Conservation (phyloP, 129 eudicot genomes). For the Flaveria bidentis region DNA sequence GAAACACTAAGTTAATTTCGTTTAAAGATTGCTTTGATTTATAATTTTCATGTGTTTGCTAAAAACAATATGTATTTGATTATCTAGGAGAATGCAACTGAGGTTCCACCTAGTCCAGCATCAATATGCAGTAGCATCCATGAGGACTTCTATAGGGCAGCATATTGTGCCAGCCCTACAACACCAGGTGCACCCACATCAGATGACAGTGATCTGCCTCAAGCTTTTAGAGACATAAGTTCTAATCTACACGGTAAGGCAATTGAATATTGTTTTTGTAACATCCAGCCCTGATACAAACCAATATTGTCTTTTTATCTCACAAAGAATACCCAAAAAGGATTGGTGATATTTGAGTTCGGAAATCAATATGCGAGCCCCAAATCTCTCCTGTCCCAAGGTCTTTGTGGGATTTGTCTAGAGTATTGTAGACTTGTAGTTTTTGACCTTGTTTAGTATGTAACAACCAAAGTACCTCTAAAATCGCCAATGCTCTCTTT, state of each 20-base stretch:
- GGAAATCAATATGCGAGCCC: too few species aligned
- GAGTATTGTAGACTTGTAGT: neutral
- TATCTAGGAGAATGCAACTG: conserved; percentile 80
- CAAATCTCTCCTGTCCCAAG: too few species aligned
- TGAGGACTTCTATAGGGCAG: conserved; percentile 71
- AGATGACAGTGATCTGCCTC: conserved; percentile 61
- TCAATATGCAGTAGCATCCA: conserved; percentile 81
- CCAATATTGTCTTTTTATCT: neutral
- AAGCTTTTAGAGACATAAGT: conserved; percentile 79
- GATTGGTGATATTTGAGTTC: neutral
- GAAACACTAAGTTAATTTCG: conserved; percentile 14
- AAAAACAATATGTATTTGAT: conserved; percentile 2
- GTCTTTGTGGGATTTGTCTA: neutral
- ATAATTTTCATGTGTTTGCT: neutral
- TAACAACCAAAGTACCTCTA: neutral
- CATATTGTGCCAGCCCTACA: conserved; percentile 68
- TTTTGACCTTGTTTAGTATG: neutral
- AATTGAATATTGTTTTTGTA: neutral
- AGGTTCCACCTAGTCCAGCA: conserved; percentile 99
- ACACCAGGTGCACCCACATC: conserved; percentile 55
- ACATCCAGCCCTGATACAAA: neutral
- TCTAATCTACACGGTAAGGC: conserved; percentile 71
- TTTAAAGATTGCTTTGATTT: neutral
- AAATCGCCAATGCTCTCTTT: neutral
- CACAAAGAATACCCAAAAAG: neutral